These are phyloP conservation scores for Lantana camara DNA, from an alignment of 257 asterid species.

Conservation along the genomic window DNA sequence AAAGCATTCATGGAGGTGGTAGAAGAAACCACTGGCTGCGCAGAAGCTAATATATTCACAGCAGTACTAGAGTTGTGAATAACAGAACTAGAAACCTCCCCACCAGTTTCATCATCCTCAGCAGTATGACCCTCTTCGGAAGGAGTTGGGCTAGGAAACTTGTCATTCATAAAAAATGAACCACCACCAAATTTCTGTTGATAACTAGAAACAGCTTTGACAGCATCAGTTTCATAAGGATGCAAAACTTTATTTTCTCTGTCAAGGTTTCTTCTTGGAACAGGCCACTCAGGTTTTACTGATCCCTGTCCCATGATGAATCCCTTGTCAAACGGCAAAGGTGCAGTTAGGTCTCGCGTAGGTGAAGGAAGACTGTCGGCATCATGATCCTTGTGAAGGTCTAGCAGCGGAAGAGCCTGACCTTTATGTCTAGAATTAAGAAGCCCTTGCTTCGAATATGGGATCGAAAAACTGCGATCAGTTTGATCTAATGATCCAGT, in stretches of 20 bases:
- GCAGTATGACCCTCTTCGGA: slow-evolving; percentile 71
- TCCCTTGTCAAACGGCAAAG: slow-evolving; percentile 55
- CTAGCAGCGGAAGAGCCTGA: slow-evolving; percentile 70
- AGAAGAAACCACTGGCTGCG: slow-evolving; percentile 46
- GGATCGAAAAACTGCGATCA: slow-evolving; percentile 31
- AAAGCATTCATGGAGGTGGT: slow-evolving; percentile 35
- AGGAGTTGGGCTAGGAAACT: slow-evolving; percentile 98
- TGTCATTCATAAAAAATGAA: slow-evolving; percentile 56
- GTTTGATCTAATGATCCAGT: slow-evolving; percentile 41
- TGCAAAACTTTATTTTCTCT: slow-evolving; percentile 48
- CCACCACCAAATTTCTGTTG: slow-evolving; percentile 85
- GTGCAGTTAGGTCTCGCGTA: slow-evolving; percentile 63
- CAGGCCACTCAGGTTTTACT: slow-evolving; percentile 79
- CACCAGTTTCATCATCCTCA: slow-evolving; percentile 63
- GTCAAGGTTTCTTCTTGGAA: slow-evolving; percentile 51
- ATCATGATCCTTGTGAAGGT: slow-evolving; percentile 94
- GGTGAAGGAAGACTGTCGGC: slow-evolving; percentile 97
- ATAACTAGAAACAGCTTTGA: slow-evolving; percentile 90
- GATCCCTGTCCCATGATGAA: slow-evolving; percentile 43
- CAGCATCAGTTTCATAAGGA: slow-evolving; percentile 93
- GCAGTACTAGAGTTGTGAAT: slow-evolving; percentile 32
- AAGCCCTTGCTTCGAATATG: slow-evolving; percentile 35
- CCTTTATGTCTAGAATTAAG: slow-evolving; percentile 57
- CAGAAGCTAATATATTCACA: slow-evolving; percentile 31
- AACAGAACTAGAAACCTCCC: slow-evolving; percentile 73